phyloP scores from a whole-genome alignment of 805 yeast species.

The Hanseniaspora lachancei region DNA sequence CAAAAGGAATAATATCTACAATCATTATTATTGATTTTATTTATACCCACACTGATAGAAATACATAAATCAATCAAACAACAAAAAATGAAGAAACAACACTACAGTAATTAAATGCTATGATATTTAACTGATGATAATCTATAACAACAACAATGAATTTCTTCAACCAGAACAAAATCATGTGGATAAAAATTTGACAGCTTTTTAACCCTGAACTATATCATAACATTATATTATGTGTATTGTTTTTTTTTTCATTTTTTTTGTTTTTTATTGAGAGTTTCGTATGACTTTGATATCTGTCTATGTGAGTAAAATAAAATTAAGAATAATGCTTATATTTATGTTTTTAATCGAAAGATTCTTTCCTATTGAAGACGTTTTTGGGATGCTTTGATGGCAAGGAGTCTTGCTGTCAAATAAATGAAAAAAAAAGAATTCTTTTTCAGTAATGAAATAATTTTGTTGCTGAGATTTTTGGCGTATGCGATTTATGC shows the following conservation, averaged over 20 bases:
- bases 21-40: background rate
- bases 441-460: no score
- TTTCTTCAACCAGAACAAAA: conserved; percentile 14
- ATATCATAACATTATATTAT: background rate
- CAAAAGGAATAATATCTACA: background rate
- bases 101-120: no score
- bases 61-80: background rate
- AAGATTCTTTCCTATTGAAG: background rate
- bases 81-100: background rate
- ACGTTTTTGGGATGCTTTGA: background rate
- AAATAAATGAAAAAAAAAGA: background rate
- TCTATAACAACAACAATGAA: conserved; percentile 14
- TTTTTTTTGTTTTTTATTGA: background rate
- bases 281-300: background rate
- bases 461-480: background rate
- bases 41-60: background rate
- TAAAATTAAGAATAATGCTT: background rate
- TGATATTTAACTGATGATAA: conserved; percentile 11
- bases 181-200: conserved; percentile 13
- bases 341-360: background rate
- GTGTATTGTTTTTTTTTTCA: background rate
- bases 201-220: conserved; percentile 15
- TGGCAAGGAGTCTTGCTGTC: background rate
- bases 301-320: background rate
- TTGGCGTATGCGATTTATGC: background rate